Evolutionary conservation across 192 early-diverging fungal species (phyloP).

Genomic region (Powellomyces hirtus): DNA sequence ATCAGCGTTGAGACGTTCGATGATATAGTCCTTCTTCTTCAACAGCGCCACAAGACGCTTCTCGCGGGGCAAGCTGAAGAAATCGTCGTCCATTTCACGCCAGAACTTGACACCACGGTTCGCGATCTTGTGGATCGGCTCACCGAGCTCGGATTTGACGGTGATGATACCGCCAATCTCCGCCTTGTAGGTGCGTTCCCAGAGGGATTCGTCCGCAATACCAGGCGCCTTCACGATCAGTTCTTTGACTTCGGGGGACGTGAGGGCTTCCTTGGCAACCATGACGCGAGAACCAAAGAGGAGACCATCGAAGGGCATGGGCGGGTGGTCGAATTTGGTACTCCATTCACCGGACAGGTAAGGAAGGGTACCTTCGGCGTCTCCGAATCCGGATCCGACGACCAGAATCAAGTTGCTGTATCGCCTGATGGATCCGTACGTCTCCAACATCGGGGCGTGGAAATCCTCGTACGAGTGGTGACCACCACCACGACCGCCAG

Average conservation of each 20-base stretch:
- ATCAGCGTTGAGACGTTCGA: constrained; percentile 79
- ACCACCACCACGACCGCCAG: constrained; percentile 92
- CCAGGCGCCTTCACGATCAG: constrained; percentile 84
- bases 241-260: constrained; percentile 78
- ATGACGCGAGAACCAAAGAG: constrained; percentile 95
- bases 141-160: constrained; percentile 84
- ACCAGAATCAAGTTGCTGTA: constrained; percentile 80
- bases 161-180: constrained; percentile 80
- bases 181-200: constrained; percentile 82
- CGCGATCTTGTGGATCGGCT: constrained; percentile 90
- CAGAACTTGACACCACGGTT: constrained; percentile 77
- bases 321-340: constrained; percentile 68
- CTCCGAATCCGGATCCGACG: constrained; percentile 90
- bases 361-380: constrained; percentile 77
- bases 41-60: constrained; percentile 70
- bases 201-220: constrained; percentile 70
- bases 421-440: constrained; percentile 78
- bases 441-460: constrained; percentile 85
- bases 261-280: constrained; percentile 85
- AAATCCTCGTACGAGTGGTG: constrained; percentile 97
- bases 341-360: constrained; percentile 95
- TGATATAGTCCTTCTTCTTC: constrained; percentile 84
- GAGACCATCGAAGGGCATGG: constrained; percentile 96
- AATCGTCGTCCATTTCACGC: constrained; percentile 77
- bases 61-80: constrained; percentile 80